A percentile compares a stretch with the other conserved stretches of the same genome.
Evolutionary conservation across 192 early-diverging fungal genomes (phyloP).

Genomic region (Gonapodya prolifera): DNA sequence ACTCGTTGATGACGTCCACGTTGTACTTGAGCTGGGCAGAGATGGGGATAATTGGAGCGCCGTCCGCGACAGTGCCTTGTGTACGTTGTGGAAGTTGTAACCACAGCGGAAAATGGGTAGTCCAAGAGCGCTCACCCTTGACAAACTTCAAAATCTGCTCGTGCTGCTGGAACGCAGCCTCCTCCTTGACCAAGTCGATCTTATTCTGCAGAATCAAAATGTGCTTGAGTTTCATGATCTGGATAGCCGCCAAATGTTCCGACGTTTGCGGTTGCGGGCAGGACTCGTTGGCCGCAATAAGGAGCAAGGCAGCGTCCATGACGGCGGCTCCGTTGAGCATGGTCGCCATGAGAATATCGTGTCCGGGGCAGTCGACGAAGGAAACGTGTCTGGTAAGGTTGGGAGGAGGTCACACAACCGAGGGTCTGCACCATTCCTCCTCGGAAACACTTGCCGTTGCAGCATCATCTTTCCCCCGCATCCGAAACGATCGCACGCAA

Average conservation of each 20-base stretch:
- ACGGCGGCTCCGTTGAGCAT: constrained; percentile 98
- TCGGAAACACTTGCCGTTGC: constrained; percentile 36
- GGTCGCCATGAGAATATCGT: constrained; percentile 99
- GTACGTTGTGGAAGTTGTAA: not conserved
- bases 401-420: not conserved
- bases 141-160: constrained; percentile 83
- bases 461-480: constrained; percentile 80
- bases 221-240: constrained; percentile 96
- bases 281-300: constrained; percentile 95
- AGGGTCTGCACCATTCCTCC: too few relatives aligned
- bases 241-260: constrained; percentile 97
- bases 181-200: constrained; percentile 91
- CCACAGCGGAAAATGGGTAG: not conserved
- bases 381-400: constrained; percentile 66
- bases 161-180: constrained; percentile 78
- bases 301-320: constrained; percentile 95
- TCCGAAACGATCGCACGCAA: constrained; percentile 73
- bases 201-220: constrained; percentile 99
- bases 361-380: constrained; percentile 98
- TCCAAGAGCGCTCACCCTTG: constrained; percentile 42
- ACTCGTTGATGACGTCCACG: constrained; percentile 95
- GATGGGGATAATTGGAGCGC: constrained; percentile 92
- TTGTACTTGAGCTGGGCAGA: constrained; percentile 98
- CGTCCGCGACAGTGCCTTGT: constrained; percentile 70
- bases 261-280: constrained; percentile 99